Evolutionary conservation across 2,329 filamentous ascomycete species (phyloP).

Genomic region (Trichoderma harzianum): DNA sequence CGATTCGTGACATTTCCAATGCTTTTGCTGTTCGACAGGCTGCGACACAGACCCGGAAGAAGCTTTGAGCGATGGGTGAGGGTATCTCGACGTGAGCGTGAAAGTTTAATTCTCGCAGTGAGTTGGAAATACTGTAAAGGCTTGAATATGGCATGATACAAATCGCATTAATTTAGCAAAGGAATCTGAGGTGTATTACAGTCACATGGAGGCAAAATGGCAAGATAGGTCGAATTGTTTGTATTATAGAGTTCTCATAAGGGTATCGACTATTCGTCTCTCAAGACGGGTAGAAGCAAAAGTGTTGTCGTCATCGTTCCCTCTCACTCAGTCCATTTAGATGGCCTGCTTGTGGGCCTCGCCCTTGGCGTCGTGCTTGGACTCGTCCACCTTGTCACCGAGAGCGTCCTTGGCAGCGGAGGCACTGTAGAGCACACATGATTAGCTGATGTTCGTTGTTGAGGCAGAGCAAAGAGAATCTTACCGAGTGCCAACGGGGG

Average conservation of each 20-base stretch:
- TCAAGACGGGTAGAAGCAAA: not conserved
- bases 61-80: slow-evolving; percentile 20
- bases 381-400: slow-evolving; percentile 45
- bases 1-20: slow-evolving; percentile 51
- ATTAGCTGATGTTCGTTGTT: not conserved
- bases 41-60: slow-evolving; percentile 27
- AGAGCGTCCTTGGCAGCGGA: slow-evolving; percentile 49
- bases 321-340: slow-evolving; percentile 26
- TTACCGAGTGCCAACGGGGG: slow-evolving; percentile 51
- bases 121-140: not conserved
- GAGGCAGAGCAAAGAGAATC: slow-evolving; percentile 10
- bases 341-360: slow-evolving; percentile 42
- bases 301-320: not conserved
- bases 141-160: not conserved
- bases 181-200: too few species aligned
- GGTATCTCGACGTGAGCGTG: not conserved
- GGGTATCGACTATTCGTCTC: slow-evolving; percentile 15
- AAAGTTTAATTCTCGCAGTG: not conserved
- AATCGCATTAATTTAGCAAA: not conserved
- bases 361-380: slow-evolving; percentile 38
- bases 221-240: not conserved
- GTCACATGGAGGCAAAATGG: not conserved
- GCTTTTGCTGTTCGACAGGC: slow-evolving; percentile 42
- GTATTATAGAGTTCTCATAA: slow-evolving; percentile 13
- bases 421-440: slow-evolving; percentile 32